Evolutionary conservation across 2,329 filamentous ascomycete species (phyloP), one percentile per base, ranked within the genome.

Genomic region (Botryotinia calthae): DNA sequence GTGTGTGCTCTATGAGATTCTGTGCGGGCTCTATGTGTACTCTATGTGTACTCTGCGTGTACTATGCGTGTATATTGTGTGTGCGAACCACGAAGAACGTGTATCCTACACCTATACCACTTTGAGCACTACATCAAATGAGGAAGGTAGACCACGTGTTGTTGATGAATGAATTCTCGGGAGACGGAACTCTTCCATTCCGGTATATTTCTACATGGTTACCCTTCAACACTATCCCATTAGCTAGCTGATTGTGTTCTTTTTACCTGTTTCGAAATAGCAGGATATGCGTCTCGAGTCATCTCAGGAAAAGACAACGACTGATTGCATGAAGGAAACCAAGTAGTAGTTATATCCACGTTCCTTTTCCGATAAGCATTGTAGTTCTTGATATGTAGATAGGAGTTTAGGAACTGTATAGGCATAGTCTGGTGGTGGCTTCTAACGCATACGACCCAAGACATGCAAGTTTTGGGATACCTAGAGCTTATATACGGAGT

Each of bases 301-400:
- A 31, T 68, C 37, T 16, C 14, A 63, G 37, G 10, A 28, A 63
- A 44, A 28, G 48, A 68, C 48, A 56, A 68, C 65, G 37, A 56
- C 56, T 58, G 37, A 61, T 61, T 59, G 69, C 42, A 71, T 51
- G 18, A 65, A 71, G 69, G 37, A 44, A 31, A 44, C 66, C 66
- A 69, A 69, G 37, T 51, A 69, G 37, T 51, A 69, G 66, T 59
- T 58, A 28, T 69, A 58, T 69, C 48, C 66, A 69, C 66, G 40
- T 69, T 61, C 66, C 66, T 61, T 14, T 59, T 44, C 42, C 66
- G 51, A 69, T 61, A 61, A 34, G 66, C 66, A 58, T 59, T 46
- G 68, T 56, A 63, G 54, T 8, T 46, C 34, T 44, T 46, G 16
- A 44, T 28, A 46, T 40, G 54, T 44, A 70, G 56, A 62, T 12